Percentiles rank a stretch among this genome's conserved stretches.
phyloP scores from a whole-genome alignment of 2,329 filamentous ascomycete genomes.

The Aspergillus fumigatus region DNA sequence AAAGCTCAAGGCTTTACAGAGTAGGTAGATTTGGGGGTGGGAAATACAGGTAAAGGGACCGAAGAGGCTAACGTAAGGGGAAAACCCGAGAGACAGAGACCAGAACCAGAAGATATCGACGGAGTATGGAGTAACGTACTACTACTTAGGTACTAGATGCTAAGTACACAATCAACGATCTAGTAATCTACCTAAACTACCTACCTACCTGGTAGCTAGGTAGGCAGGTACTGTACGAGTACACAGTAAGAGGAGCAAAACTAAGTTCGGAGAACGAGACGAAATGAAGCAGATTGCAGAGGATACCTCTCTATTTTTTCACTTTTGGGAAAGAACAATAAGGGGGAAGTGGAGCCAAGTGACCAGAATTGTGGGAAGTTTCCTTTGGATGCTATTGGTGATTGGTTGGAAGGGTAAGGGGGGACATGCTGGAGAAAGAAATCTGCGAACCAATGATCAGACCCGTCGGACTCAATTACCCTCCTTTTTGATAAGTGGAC shows the following conservation, averaged over 20 bases:
- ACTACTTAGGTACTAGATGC: no score
- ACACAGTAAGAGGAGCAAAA: background rate
- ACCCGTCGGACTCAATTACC: background rate
- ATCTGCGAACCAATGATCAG: background rate
- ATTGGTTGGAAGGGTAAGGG: background rate
- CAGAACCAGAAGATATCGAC: no score
- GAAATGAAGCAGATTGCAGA: background rate
- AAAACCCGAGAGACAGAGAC: background rate
- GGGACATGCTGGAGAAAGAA: background rate
- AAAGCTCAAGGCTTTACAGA: background rate
- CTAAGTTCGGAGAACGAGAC: background rate
- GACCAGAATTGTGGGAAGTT: background rate
- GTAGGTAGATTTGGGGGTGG: background rate
- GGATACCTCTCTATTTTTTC: background rate
- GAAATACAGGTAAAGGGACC: background rate
- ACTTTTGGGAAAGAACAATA: background rate
- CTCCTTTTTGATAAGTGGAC: background rate
- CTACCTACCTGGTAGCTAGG: background rate
- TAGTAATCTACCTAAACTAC: background rate
- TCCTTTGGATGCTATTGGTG: background rate
- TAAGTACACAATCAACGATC: background rate
- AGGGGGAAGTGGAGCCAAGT: background rate
- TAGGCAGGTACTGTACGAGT: background rate
- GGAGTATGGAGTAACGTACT: no score
- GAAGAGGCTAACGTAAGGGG: background rate